Percentiles rank a stretch among this genome's conserved stretches.
These are phyloP conservation scores for Sedum album DNA, from an alignment of 164 flowering plant species.

Conservation along the genomic window DNA sequence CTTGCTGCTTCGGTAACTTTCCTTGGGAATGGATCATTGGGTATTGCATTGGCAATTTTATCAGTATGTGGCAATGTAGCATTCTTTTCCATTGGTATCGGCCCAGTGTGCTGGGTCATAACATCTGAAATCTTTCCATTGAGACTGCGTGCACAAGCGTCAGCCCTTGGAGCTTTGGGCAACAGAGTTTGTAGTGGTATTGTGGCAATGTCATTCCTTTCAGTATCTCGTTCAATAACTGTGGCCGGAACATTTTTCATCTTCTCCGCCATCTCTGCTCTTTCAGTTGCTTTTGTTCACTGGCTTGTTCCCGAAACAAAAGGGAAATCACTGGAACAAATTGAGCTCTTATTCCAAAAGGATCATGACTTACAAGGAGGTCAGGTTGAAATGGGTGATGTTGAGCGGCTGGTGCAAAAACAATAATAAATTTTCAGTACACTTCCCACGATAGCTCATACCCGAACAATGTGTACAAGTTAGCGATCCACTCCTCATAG, in stretches of 20 bases:
- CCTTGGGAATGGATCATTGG: slow-evolving; percentile 28
- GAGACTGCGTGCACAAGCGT: slow-evolving; percentile 78
- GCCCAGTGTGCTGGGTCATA: slow-evolving; percentile 91
- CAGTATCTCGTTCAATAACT: slow-evolving; percentile 53
- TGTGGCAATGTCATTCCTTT: slow-evolving; percentile 89
- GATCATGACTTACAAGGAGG: slow-evolving; percentile 29
- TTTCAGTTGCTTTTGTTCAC: slow-evolving; percentile 63
- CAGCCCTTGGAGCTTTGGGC: slow-evolving; percentile 81
- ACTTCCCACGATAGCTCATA: neutral
- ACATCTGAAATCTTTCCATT: slow-evolving; percentile 86
- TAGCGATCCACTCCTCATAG: no score
- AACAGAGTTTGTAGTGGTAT: slow-evolving; percentile 81
- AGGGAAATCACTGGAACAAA: slow-evolving; percentile 85
- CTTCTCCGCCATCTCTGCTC: slow-evolving; percentile 52
- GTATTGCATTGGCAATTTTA: slow-evolving; percentile 44
- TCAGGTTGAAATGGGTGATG: slow-evolving; percentile 66
- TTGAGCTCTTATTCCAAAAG: slow-evolving; percentile 58
- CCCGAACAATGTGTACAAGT: no score
- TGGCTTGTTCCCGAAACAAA: slow-evolving; percentile 73
- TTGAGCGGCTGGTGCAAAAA: slow-evolving; percentile 58
- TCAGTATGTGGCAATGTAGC: slow-evolving; percentile 81
- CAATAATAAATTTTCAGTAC: slow-evolving; percentile 11
- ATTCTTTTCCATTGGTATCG: slow-evolving; percentile 85
- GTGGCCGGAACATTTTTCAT: slow-evolving; percentile 69
- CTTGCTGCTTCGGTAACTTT: slow-evolving; percentile 39